Base-by-base conservation (phyloP, 306 rosid genomes). In the Pterocarpus santalinus region DNA sequence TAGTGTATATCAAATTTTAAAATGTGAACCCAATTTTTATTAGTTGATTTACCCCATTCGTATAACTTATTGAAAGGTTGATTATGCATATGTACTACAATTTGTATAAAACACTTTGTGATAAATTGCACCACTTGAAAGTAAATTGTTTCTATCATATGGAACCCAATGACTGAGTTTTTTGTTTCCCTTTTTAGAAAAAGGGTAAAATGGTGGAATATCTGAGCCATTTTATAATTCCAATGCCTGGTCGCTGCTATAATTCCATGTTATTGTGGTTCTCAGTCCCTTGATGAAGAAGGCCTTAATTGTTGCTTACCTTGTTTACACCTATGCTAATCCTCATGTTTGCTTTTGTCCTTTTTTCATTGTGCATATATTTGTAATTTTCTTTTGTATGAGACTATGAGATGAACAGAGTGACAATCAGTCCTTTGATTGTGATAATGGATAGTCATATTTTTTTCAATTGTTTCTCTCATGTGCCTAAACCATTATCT, bases 401-500 rank as follows among this genome's bases (percentile, higher is more conserved):
- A 38, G 41, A 38, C 41, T 38, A 22, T 22, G 7, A 56, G 49
- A 78, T 61, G 53, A 77, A 17, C 55, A 3, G 12, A 64, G 43
- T 41, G 56, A 58, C 15, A 46, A 57, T 49, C 13, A 72, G 35
- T 73, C 41, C 28, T 22, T 22, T 22, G 28, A 22, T 22, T 65
- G 28, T 16, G 30, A 17, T 75, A 39, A 67, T 61, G 56, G 16
- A 34, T 35, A 15, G 46, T 33, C 49, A 32, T 38, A 28, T 55
- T 74, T 67, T 15, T 7, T 22, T 22, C 28, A 33, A 5, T 41
- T 63, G 46, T 60, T 52, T 68, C 44, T 62, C 55, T 6, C 16
- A 39, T 41, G 28, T 47, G 60, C n/a, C 82, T 80, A 75, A 89
- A 71, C 58, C 41, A 52, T 67, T 75, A 33, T 89, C 32, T 83